phyloP scores from a whole-genome alignment of 768 basidiomycete genomes.

The Fomitopsis pulvina region DNA sequence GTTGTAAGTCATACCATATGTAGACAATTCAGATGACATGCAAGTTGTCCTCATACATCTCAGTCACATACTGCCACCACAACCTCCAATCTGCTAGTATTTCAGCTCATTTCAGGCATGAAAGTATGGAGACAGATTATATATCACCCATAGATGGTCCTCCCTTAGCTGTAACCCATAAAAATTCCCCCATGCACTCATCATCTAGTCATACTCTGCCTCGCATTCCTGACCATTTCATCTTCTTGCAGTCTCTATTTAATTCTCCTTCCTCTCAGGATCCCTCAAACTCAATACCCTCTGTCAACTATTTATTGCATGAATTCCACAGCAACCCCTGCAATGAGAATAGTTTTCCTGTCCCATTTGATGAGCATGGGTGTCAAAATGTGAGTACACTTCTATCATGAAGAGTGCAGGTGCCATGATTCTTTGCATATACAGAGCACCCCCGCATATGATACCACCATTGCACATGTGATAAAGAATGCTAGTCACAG shows the following conservation, averaged over 20 bases:
- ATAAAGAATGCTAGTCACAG: background rate
- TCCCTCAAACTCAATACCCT: too few species aligned
- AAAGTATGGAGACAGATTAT: background rate
- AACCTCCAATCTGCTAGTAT: background rate
- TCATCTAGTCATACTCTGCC: background rate
- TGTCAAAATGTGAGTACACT: too few species aligned
- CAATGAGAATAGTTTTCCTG: too few species aligned
- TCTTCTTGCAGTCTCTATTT: background rate
- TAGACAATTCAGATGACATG: too few species aligned
- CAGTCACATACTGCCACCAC: background rate
- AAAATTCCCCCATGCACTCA: background rate
- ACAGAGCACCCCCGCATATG: too few species aligned
- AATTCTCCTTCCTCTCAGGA: too few species aligned
- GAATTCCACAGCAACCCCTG: too few species aligned
- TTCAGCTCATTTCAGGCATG: background rate
- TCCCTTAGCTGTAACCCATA: background rate
- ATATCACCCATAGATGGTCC: background rate
- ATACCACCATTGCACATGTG: background rate
- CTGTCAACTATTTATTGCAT: too few species aligned
- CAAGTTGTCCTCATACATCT: background rate
- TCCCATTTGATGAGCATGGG: too few species aligned
- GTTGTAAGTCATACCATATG: too few species aligned
- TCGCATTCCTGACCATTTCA: background rate
- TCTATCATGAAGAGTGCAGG: too few species aligned
- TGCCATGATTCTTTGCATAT: too few species aligned